Evolutionary conservation across 1,139 yeast species (phyloP).

Genomic region (Meyerozyma carpophila): DNA sequence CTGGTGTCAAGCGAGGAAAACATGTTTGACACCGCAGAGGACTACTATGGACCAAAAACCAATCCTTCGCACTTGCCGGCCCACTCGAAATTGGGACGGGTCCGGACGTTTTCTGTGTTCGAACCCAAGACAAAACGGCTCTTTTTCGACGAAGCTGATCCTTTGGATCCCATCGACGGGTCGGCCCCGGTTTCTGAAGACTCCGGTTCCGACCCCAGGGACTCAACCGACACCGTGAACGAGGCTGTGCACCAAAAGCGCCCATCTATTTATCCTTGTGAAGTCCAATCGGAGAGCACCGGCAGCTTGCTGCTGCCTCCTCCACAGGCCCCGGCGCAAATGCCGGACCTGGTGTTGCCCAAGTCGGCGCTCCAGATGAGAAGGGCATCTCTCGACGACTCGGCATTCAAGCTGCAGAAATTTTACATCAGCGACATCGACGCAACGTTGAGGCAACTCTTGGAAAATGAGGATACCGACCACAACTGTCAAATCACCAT

Average conservation of each 20-base stretch:
- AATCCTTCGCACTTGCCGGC: slow-evolving; percentile 44
- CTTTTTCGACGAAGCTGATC: slow-evolving; percentile 5
- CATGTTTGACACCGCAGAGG: slow-evolving; percentile 65
- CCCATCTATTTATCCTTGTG: neutral
- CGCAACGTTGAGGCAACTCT: slow-evolving; percentile 60
- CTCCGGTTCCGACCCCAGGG: neutral
- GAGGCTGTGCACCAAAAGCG: neutral
- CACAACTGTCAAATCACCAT: slow-evolving; percentile 82
- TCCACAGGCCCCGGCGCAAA: neutral
- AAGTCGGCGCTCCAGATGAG: slow-evolving; percentile 17
- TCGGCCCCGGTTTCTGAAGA: neutral
- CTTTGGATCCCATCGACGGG: neutral
- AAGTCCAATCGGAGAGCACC: neutral
- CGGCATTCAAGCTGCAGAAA: slow-evolving; percentile 38
- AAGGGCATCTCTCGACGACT: slow-evolving; percentile 67
- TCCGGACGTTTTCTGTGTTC: slow-evolving; percentile 48
- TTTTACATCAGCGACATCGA: slow-evolving; percentile 76
- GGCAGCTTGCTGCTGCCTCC: slow-evolving; percentile 1
- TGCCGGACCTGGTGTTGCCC: neutral
- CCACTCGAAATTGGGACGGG: slow-evolving; percentile 35
- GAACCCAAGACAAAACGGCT: slow-evolving; percentile 17
- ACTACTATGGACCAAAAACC: slow-evolving; percentile 63
- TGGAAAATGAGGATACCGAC: slow-evolving; percentile 83
- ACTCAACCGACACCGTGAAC: neutral
- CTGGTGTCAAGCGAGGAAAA: slow-evolving; percentile 35